Base-by-base conservation (phyloP, 331 rosid genomes). In the Pyracantha coccinea region DNA sequence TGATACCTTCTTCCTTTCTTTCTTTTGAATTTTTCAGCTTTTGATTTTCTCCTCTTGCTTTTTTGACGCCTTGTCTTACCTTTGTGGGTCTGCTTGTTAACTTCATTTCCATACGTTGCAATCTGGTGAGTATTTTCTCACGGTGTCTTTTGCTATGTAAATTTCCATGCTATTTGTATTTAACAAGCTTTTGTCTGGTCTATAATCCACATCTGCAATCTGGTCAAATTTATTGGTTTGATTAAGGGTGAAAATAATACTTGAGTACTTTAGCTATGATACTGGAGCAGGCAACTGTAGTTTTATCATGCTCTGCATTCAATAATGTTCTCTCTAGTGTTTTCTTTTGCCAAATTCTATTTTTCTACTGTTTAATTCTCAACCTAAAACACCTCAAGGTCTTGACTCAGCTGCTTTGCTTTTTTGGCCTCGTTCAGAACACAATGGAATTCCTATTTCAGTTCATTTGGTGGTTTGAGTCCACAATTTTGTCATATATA, bases 1-100 rank as follows among this genome's bases (percentile, higher is more conserved):
- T 92, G 31, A 71, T 2, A 11, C 25, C 58, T 75, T 38, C 57
- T 23, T 28, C 17, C 28, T 68, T 41, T 53, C 53, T 68, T 76
- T 61, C 8, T 6, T 28, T 32, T 8, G 9, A 4, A 4, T 33
- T n/a, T 35, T 27, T 27, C 5, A 44, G 38, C 52, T 59, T 45
- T n/a, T 25, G 61, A 66, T 61, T 63, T 11, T 41, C 33, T 21
- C 62, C 13, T 25, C 4, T 23, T 58, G 10, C 9, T 21, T 25
- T 58, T 58, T 58, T 23, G 63, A 58, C 1, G 0, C 17, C 31
- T 58, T 58, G 31, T 12, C 31, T 58, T 11, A 27, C 28, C 31
- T 70, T 29, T 19, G 54, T 12, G 15, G 31, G 64, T 32, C 31
- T 70, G 74, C 62, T 53, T 53, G 13, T 53, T 57, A 8, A 14